phyloP scores from a whole-genome alignment of 2,329 filamentous ascomycete genomes.

The Pseudogymnoascus sp. region DNA sequence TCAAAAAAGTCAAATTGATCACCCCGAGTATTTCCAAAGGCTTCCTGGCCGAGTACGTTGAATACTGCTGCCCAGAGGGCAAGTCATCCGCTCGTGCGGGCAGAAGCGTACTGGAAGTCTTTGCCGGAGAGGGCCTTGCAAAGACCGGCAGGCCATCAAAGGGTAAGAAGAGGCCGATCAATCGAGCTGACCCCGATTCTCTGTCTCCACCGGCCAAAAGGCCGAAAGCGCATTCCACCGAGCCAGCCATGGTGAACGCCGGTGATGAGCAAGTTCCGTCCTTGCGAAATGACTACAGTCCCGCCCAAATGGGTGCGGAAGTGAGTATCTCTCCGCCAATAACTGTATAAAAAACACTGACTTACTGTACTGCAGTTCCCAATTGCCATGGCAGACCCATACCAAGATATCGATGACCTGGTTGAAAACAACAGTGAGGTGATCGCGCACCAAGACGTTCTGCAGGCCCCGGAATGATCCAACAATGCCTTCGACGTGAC shows the following conservation, averaged over 20 bases:
- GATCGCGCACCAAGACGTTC: background rate
- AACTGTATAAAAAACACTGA: background rate
- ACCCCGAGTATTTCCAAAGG: constrained; percentile 2
- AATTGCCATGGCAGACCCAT: background rate
- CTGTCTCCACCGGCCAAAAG: background rate
- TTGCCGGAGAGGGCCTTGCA: background rate
- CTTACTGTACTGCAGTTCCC: background rate
- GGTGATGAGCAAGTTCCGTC: constrained; percentile 1
- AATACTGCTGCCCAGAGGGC: background rate
- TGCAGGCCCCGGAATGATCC: background rate
- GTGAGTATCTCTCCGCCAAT: background rate
- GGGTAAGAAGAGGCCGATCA: background rate
- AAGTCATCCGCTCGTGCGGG: background rate
- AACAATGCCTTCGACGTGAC: background rate
- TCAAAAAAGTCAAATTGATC: background rate
- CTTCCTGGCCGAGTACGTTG: background rate
- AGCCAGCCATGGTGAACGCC: background rate
- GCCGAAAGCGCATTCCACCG: background rate
- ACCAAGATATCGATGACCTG: background rate
- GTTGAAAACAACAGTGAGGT: background rate
- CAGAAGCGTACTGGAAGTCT: background rate
- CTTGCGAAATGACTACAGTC: background rate
- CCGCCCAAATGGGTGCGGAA: background rate
- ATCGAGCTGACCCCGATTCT: background rate
- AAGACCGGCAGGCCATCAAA: background rate